phyloP scores from a whole-genome alignment of 139 green algal species.

The Volvox africanus region DNA sequence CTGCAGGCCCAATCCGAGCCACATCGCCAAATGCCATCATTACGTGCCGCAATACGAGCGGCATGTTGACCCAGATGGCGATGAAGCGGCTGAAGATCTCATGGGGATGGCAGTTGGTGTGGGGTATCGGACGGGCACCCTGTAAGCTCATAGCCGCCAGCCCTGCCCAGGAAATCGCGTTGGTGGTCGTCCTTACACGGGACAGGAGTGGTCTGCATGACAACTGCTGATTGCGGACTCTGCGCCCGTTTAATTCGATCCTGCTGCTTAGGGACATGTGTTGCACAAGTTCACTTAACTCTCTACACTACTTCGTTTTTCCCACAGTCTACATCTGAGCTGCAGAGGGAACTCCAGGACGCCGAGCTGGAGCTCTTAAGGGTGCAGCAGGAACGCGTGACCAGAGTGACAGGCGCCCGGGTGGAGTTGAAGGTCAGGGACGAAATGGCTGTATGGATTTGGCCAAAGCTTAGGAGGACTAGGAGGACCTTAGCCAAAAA shows the following conservation, averaged over 20 bases:
- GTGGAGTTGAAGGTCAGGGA: slow-evolving; percentile 4
- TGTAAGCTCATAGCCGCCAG: too few relatives aligned
- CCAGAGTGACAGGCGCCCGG: background rate
- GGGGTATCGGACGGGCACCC: too few relatives aligned
- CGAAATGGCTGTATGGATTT: background rate
- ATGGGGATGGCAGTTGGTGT: too few relatives aligned
- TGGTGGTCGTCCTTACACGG: too few relatives aligned
- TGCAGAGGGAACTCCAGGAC: background rate
- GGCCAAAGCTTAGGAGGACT: background rate
- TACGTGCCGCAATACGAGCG: too few relatives aligned
- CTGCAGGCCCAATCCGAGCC: too few relatives aligned
- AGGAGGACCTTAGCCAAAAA: background rate
- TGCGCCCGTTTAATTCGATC: background rate
- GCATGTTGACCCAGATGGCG: too few relatives aligned
- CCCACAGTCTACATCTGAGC: background rate
- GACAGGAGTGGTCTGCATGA: too few relatives aligned
- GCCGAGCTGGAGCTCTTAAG: slow-evolving; percentile 12
- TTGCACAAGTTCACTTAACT: background rate
- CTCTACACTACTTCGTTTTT: background rate
- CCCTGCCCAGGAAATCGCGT: too few relatives aligned
- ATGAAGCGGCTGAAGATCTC: too few relatives aligned
- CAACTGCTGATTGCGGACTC: background rate
- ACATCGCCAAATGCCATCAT: too few relatives aligned
- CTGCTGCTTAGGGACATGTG: background rate
- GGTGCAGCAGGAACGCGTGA: background rate